These are phyloP conservation scores for Alternaria panax DNA, from an alignment of 2,329 filamentous ascomycete genomes.

Conservation along the genomic window DNA sequence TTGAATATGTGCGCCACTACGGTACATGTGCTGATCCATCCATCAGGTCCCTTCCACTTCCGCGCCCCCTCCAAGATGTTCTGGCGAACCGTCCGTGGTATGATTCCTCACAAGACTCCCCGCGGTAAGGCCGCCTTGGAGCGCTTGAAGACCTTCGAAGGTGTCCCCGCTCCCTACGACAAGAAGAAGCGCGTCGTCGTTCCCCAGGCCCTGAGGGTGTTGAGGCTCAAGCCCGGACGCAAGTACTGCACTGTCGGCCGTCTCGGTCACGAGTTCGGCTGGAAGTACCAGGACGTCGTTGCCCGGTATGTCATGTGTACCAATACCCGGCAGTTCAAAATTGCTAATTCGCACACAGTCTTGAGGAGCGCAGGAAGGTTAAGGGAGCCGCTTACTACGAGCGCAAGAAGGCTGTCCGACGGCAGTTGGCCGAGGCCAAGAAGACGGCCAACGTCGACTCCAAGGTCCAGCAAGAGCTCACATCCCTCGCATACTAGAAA, in stretches of 20 bases:
- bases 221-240: conserved; percentile 97
- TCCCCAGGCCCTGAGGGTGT: conserved; percentile 94
- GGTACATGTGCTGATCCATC: conserved; percentile 25
- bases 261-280: conserved; percentile 98
- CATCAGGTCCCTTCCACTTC: conserved; percentile 97
- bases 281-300: conserved; percentile 99
- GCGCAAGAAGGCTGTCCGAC: conserved; percentile 96
- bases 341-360: conserved; percentile 62
- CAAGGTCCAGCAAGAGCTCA: conserved; percentile 88
- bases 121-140: conserved; percentile 95
- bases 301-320: conserved; percentile 75
- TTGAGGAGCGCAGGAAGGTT: conserved; percentile 99
- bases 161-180: conserved; percentile 98
- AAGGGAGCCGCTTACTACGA: conserved; percentile 99
- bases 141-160: conserved; percentile 99
- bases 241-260: conserved; percentile 99
- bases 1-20: not conserved
- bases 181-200: conserved; percentile 99
- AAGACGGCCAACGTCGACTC: conserved; percentile 86
- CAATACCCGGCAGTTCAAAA: not conserved
- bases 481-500: conserved; percentile 87
- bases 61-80: conserved; percentile 98
- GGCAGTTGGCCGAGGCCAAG: conserved; percentile 91
- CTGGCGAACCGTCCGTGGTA: conserved; percentile 99
- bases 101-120: conserved; percentile 99